phyloP scores from a whole-genome alignment of 495 filamentous ascomycete genomes.

The Penicillium simplicissimum region DNA sequence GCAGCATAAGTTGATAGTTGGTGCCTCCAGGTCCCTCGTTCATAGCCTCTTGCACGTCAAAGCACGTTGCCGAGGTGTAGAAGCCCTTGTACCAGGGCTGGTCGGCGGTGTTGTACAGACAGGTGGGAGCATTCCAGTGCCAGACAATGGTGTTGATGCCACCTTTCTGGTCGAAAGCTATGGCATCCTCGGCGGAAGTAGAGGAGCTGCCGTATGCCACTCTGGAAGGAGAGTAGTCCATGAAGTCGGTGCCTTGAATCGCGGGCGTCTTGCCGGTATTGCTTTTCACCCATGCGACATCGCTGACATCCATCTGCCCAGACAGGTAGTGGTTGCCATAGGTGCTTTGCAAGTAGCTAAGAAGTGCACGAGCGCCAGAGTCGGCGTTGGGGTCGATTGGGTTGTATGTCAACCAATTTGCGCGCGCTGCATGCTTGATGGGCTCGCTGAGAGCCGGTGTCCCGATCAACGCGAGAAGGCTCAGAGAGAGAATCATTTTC shows the following conservation, averaged over 20 bases:
- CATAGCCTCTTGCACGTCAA: background rate
- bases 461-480: background rate
- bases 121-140: background rate
- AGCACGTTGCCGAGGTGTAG: background rate
- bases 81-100: background rate
- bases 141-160: background rate
- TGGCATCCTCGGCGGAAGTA: background rate
- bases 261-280: background rate
- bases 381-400: background rate
- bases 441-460: background rate
- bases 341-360: background rate
- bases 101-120: background rate
- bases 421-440: background rate
- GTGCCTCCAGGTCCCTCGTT: background rate
- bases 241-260: background rate
- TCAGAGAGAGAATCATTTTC: background rate
- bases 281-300: background rate
- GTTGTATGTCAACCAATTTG: background rate
- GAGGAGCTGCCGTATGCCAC: background rate
- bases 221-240: background rate
- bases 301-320: background rate
- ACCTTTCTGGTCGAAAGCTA: background rate
- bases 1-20: background rate
- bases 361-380: background rate
- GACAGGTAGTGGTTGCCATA: background rate